A percentile compares a stretch with the other conserved stretches of the same genome.
phyloP scores from a whole-genome alignment of 1,139 yeast genomes.

The Yamadazyma spencermartinsiae region DNA sequence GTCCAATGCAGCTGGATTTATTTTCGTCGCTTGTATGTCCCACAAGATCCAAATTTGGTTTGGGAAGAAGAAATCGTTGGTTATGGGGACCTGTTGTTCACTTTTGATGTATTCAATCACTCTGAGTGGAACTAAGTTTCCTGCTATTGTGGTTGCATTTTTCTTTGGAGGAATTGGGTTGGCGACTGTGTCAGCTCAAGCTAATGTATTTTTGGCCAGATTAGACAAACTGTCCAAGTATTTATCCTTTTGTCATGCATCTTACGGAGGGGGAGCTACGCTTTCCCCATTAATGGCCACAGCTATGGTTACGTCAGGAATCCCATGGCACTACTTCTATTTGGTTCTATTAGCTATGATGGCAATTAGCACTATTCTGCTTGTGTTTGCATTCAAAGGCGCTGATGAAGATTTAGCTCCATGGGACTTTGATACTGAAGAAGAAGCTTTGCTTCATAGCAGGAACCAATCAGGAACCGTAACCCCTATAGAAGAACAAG shows the following conservation, averaged over 20 bases:
- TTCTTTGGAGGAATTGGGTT: conserved; percentile 62
- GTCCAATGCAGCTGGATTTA: conserved; percentile 45
- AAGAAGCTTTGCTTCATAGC: conserved; percentile 6
- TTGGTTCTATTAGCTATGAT: conserved; percentile 46
- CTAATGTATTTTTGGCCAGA: conserved; percentile 56
- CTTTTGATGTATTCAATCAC: conserved; percentile 41
- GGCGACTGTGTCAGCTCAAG: conserved; percentile 56
- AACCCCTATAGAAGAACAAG: conserved; percentile 13
- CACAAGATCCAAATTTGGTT: conserved; percentile 41
- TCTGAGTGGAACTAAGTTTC: conserved; percentile 35
- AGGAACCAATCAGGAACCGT: background rate
- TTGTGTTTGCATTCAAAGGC: conserved; percentile 40
- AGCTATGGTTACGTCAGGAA: conserved; percentile 46
- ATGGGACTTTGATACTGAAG: conserved; percentile 28
- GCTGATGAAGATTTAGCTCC: conserved; percentile 43
- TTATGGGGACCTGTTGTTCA: conserved; percentile 36
- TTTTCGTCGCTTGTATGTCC: conserved; percentile 39
- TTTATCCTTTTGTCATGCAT: conserved; percentile 57
- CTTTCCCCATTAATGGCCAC: conserved; percentile 61
- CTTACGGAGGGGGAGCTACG: conserved; percentile 66
- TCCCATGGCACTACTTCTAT: conserved; percentile 57
- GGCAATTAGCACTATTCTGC: conserved; percentile 23
- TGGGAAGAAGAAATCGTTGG: conserved; percentile 40
- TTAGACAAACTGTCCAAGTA: conserved; percentile 49
- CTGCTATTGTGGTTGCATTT: conserved; percentile 51